These are phyloP conservation scores for Phytophthora sansomeana DNA, from an alignment of 352 stramenopile species.

Conservation along the genomic window DNA sequence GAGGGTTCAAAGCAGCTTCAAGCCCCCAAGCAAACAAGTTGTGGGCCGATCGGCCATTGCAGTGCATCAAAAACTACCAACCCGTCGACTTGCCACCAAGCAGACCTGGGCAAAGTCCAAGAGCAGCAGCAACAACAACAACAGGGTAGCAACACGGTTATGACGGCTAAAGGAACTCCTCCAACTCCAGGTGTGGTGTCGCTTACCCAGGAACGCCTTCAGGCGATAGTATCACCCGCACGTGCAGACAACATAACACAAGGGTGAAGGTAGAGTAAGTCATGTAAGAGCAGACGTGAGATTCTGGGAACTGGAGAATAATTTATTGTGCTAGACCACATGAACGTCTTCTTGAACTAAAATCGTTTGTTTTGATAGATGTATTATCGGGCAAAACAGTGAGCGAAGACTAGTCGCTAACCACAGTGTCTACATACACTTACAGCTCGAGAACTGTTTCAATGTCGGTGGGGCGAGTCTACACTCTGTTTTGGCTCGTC, in stretches of 20 bases:
- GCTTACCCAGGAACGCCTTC: slow-evolving; percentile 1
- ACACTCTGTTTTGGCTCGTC: slow-evolving; percentile 35
- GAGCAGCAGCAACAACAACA: slow-evolving; percentile 6
- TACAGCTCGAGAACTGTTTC: slow-evolving; percentile 4
- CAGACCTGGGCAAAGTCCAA: slow-evolving; percentile 2
- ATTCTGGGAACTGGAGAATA: background rate
- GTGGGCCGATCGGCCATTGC: background rate
- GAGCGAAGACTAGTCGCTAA: slow-evolving; percentile 1
- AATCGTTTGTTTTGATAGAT: slow-evolving; percentile 22
- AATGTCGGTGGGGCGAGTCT: slow-evolving; percentile 3
- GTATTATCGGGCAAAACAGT: slow-evolving; percentile 34
- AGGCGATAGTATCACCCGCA: slow-evolving; percentile 6
- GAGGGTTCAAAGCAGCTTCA: background rate
- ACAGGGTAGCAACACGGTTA: background rate
- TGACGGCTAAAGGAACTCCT: background rate
- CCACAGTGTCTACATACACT: slow-evolving; percentile 27
- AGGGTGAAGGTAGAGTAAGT: background rate
- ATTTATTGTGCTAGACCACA: slow-evolving; percentile 28
- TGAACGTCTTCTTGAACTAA: background rate
- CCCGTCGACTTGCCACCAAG: background rate
- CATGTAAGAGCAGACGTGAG: background rate
- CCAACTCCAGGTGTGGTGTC: background rate
- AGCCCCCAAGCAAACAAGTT: background rate
- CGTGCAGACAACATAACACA: background rate
- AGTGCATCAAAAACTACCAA: slow-evolving; percentile 1